Conservation (phyloP, 202 grass and related monocot genomes). For the Cymbopogon flexuosus region DNA sequence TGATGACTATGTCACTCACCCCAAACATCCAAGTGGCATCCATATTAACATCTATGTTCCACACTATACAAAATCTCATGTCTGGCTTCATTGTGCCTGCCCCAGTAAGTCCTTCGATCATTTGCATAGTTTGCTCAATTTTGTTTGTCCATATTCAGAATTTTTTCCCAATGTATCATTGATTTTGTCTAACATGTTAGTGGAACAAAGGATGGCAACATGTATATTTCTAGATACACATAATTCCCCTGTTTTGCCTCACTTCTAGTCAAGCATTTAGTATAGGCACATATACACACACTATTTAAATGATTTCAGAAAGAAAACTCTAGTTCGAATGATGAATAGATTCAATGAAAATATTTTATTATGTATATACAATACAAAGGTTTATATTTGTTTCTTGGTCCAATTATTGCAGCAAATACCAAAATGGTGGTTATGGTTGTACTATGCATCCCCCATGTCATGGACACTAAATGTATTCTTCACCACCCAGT, state of each 20-base stretch:
- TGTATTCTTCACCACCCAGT: conserved; percentile 58
- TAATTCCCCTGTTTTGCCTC: background rate
- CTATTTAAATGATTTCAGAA: no score
- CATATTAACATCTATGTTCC: conserved; percentile 51
- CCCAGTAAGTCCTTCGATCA: conserved; percentile 32
- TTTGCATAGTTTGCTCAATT: background rate
- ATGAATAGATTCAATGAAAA: background rate
- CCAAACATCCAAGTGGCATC: conserved; percentile 53
- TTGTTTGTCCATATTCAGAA: background rate
- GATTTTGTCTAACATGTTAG: background rate
- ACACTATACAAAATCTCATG: conserved; percentile 42
- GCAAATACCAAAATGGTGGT: conserved; percentile 71
- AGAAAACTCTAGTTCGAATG: background rate
- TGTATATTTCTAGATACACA: background rate
- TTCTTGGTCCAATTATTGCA: conserved; percentile 23
- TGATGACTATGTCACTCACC: conserved; percentile 56
- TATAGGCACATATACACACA: background rate
- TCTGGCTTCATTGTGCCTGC: conserved; percentile 47
- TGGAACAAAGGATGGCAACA: no score
- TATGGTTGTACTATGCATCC: conserved; percentile 60
- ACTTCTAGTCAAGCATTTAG: background rate
- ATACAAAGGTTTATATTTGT: background rate
- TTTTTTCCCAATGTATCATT: background rate
- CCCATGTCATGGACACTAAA: conserved; percentile 50
- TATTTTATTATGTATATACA: background rate